Base-by-base conservation (phyloP, 257 asterid genomes). In the Solanum infundibuliforme region DNA sequence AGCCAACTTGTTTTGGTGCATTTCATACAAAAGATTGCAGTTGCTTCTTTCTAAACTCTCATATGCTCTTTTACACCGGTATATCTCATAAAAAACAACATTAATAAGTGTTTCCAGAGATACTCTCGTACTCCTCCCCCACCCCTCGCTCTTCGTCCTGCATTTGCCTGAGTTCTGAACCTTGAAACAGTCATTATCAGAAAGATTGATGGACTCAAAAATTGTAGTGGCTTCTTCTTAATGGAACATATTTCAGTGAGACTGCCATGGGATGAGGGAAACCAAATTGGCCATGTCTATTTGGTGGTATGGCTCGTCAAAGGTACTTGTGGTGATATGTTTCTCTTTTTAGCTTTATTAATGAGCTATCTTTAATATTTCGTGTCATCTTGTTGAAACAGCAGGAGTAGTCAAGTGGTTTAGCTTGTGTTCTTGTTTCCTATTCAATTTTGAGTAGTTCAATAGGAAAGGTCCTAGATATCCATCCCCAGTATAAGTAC, bases 321-420 rank as follows among this genome's bases (percentile, higher is more conserved):
- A 81, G 85, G 85, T 81, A 81, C 68, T 81, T 81, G 85, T 81
- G 68, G 12, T 81, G 69, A 81, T 46, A 81, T 81, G 85, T 81
- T 79, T 81, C 20, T 46, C 69, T 31, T 81, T 46, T 46, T 81
- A 81, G 85, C 68, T 46, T 46, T 81, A 46, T 46, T 43, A 81
- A 81, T 81, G 27, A 43, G 66, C 85, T 16, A 32, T 81, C 68
- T 79, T 79, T 25, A 27, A 29, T 81, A 46, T 46, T 79, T 46
- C 3, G 68, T 46, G 38, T 81, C 85, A 29, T 81, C 39, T 81
- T 8, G 68, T 14, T 46, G 68, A 81, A 79, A 46, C 20, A 38
- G 23, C 55, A 81, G 66, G 68, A 46, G 41, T 29, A 46, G 25
- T 46, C 20, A 81, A 79, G 65, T 79, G 84, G 84, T 43, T 79